A percentile compares a stretch with the other conserved stretches of the same genome.
phyloP scores from a whole-genome alignment of 2,329 filamentous ascomycete species.

The Diaporthe ilicicola region DNA sequence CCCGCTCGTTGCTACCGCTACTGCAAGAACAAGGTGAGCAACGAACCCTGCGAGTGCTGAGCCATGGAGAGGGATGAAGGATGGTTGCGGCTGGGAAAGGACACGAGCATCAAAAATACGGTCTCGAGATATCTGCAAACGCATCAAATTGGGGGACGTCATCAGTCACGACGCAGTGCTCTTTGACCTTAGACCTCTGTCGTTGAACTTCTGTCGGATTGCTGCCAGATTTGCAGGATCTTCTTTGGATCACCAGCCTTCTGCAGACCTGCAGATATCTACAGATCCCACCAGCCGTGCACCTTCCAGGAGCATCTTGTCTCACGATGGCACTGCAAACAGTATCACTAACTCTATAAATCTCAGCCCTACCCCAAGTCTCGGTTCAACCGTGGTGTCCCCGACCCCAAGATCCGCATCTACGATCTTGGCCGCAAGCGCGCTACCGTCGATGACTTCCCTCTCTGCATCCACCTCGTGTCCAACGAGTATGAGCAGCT shows the following conservation, averaged over 20 bases:
- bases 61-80: background rate
- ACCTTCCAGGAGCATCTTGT: background rate
- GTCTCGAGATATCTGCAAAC: conserved; percentile 16
- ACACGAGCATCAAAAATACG: background rate
- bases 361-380: conserved; percentile 96
- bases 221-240: background rate
- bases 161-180: background rate
- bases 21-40: conserved; percentile 99
- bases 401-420: conserved; percentile 87
- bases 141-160: background rate
- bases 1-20: conserved; percentile 99
- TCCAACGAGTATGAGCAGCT: conserved; percentile 99
- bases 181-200: background rate
- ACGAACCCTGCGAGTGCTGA: conserved; percentile 24
- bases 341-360: conserved; percentile 63
- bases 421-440: conserved; percentile 99
- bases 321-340: background rate
- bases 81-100: background rate
- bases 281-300: background rate
- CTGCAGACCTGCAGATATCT: conserved; percentile 16
- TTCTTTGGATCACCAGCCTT: background rate
- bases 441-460: conserved; percentile 99
- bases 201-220: background rate
- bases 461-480: conserved; percentile 97
- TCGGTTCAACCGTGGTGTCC: conserved; percentile 99